Evolutionary conservation across 108 stramenopile species (phyloP).

Genomic region (Nannochloropsis oceanica): DNA sequence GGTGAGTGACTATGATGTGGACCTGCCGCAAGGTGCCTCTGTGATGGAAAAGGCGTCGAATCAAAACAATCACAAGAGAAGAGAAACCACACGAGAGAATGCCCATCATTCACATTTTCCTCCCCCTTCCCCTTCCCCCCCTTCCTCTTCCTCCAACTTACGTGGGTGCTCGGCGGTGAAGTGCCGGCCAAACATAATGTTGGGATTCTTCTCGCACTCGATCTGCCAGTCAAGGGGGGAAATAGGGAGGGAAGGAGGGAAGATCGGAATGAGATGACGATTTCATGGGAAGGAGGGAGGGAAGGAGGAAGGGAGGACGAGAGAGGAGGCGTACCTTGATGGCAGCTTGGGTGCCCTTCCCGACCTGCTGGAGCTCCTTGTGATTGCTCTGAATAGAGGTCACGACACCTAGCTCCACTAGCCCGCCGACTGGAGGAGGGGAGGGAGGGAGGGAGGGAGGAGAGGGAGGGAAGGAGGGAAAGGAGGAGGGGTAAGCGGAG

Average conservation of each 20-base stretch:
- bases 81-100: too few species aligned
- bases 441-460: too few species aligned
- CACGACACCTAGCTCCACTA: too few species aligned
- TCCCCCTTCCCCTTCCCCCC: not conserved
- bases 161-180: slow-evolving; percentile 68
- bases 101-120: not conserved
- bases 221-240: slow-evolving; percentile 43
- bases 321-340: not conserved
- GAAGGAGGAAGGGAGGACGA: not conserved
- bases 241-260: not conserved
- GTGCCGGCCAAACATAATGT: slow-evolving; percentile 84
- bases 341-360: not conserved
- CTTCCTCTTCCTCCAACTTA: not conserved
- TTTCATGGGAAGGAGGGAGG: not conserved
- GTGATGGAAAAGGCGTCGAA: not conserved
- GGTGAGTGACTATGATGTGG: too few species aligned
- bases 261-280: not conserved
- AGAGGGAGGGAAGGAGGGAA: slow-evolving; percentile 55
- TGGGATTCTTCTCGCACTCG: slow-evolving; percentile 72
- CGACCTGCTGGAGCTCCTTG: too few species aligned
- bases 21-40: too few species aligned
- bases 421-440: too few species aligned
- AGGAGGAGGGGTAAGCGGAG: slow-evolving; percentile 52
- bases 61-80: not conserved
- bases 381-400: too few species aligned